phyloP scores from a whole-genome alignment of 2,329 filamentous ascomycete species.

The Plenodomus lindquistii region DNA sequence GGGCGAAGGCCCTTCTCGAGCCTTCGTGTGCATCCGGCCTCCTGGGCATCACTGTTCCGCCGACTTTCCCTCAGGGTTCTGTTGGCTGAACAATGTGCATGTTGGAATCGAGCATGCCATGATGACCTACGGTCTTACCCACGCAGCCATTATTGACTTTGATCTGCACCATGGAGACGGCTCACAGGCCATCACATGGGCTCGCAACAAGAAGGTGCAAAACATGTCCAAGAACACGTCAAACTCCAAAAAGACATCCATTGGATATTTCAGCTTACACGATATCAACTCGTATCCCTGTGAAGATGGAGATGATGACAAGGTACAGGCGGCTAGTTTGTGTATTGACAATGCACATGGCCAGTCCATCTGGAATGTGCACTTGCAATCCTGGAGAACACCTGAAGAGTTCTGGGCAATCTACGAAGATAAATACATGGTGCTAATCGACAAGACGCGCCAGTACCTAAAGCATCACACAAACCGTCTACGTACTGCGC shows the following conservation, averaged over 20 bases:
- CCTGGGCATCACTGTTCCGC: slow-evolving; percentile 96
- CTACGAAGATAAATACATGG: slow-evolving; percentile 77
- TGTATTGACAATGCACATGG: slow-evolving; percentile 94
- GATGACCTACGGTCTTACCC: slow-evolving; percentile 81
- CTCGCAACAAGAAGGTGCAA: slow-evolving; percentile 74
- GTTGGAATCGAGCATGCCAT: slow-evolving; percentile 92
- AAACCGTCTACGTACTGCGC: slow-evolving; percentile 61
- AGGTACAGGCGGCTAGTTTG: slow-evolving; percentile 89
- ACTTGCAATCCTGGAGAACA: slow-evolving; percentile 84
- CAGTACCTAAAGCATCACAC: slow-evolving; percentile 76
- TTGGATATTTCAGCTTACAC: slow-evolving; percentile 95
- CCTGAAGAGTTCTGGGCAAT: slow-evolving; percentile 85
- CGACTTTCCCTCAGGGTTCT: slow-evolving; percentile 89
- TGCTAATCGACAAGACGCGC: slow-evolving; percentile 80
- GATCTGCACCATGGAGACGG: slow-evolving; percentile 58
- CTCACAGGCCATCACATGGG: slow-evolving; percentile 93
- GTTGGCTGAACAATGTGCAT: slow-evolving; percentile 98
- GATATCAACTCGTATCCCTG: slow-evolving; percentile 99
- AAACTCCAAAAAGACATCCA: slow-evolving; percentile 78
- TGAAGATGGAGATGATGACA: slow-evolving; percentile 89
- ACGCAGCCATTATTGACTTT: slow-evolving; percentile 71
- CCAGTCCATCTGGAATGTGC: slow-evolving; percentile 95
- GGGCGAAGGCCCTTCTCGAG: slow-evolving; percentile 66
- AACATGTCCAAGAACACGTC: slow-evolving; percentile 70
- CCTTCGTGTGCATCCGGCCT: slow-evolving; percentile 90